Conservation (phyloP, 768 basidiomycete species). For the Holtermanniella nyarrowii region DNA sequence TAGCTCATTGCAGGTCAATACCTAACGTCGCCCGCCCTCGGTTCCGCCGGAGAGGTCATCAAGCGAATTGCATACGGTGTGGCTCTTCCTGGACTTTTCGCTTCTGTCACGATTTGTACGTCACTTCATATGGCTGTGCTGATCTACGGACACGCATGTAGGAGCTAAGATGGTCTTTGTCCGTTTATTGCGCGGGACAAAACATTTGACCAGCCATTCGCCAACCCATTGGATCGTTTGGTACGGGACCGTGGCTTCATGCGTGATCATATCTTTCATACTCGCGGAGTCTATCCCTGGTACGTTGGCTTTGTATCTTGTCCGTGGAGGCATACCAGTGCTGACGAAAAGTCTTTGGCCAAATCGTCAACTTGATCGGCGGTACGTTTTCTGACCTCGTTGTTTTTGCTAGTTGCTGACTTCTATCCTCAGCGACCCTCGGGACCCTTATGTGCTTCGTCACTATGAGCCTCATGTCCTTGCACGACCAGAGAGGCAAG, state of each 20-base stretch:
- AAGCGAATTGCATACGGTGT: slow-evolving; percentile 20
- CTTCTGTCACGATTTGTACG: not conserved
- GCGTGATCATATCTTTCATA: slow-evolving; percentile 8
- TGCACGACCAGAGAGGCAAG: slow-evolving; percentile 14
- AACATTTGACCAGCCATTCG: slow-evolving; percentile 12
- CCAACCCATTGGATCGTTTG: slow-evolving; percentile 16
- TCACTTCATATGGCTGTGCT: slow-evolving; percentile 4
- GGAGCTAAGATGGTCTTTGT: slow-evolving; percentile 33
- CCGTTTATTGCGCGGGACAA: slow-evolving; percentile 20
- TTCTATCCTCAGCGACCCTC: too few species aligned
- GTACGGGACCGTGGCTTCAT: slow-evolving; percentile 10
- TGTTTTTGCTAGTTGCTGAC: not conserved
- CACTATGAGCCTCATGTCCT: slow-evolving; percentile 3
- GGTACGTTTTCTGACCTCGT: slow-evolving; percentile 2
- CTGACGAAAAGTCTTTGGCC: slow-evolving; percentile 23
- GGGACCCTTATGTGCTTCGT: slow-evolving; percentile 22
- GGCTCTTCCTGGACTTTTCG: slow-evolving; percentile 10
- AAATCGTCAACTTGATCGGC: slow-evolving; percentile 18
- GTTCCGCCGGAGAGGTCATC: slow-evolving; percentile 16
- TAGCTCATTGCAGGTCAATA: slow-evolving; percentile 17
- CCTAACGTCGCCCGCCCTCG: slow-evolving; percentile 26
- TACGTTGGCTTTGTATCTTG: slow-evolving; percentile 8
- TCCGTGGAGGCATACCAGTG: too few species aligned
- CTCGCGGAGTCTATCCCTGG: slow-evolving; percentile 8
- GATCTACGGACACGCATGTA: slow-evolving; percentile 21